Evolutionary conservation across 176 grass and related monocot species (phyloP).

Genomic region (Phragmites australis): DNA sequence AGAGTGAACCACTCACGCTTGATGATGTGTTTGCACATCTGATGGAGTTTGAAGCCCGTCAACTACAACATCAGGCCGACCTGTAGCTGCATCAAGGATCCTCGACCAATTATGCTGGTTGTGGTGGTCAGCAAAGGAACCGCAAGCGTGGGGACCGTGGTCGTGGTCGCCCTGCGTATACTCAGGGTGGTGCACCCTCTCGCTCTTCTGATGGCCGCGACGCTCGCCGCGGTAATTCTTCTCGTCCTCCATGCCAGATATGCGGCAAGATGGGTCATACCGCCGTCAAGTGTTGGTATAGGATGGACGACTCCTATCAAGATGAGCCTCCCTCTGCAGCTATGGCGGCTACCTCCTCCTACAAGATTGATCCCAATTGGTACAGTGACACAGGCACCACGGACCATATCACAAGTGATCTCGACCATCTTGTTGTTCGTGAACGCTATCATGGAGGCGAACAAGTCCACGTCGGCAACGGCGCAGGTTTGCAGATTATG

Average conservation of each 20-base stretch:
- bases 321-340: not conserved
- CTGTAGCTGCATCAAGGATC: fast-evolving
- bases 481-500: not conserved
- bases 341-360: not conserved
- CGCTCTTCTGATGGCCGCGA: not conserved
- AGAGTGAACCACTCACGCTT: not conserved
- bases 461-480: not conserved
- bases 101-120: not conserved
- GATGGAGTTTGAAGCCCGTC: not conserved
- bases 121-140: not conserved
- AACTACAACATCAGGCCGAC: not conserved
- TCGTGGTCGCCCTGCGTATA: too few relatives aligned
- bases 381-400: not conserved
- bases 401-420: not conserved
- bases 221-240: not conserved
- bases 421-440: not conserved
- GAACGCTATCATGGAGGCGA: not conserved
- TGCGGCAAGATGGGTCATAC: not conserved
- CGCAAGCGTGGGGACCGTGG: too few relatives aligned
- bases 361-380: not conserved
- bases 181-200: too few relatives aligned
- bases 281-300: not conserved
- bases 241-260: not conserved
- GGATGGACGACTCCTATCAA: not conserved
- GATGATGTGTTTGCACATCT: not conserved